Evolutionary conservation across 371 early-diverging fungal genomes (phyloP).

Genomic region (Mucor racemosus): DNA sequence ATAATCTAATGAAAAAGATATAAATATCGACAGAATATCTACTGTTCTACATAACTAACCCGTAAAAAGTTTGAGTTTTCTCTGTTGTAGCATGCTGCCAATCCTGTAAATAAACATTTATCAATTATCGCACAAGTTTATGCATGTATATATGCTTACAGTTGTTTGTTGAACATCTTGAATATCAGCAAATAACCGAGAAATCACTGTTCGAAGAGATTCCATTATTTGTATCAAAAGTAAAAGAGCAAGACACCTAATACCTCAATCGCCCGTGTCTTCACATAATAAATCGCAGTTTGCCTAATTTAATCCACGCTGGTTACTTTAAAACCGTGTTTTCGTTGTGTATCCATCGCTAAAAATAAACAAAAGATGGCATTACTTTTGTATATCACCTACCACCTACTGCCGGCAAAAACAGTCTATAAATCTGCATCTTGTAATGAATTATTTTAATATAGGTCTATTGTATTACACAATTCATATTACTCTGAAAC

Average conservation of each 20-base stretch:
- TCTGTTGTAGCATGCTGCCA: constrained; percentile 9
- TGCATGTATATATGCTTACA: constrained; percentile 17
- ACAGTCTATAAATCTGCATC: too few relatives aligned
- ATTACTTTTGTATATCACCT: too few relatives aligned
- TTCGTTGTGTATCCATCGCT: too few relatives aligned
- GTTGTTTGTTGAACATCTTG: constrained; percentile 31
- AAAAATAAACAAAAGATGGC: too few relatives aligned
- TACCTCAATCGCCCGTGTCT: too few relatives aligned
- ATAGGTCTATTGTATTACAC: too few relatives aligned
- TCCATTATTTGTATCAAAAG: constrained; percentile 34
- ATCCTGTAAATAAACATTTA: constrained; percentile 15
- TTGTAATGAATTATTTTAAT: too few relatives aligned
- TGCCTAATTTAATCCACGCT: not conserved
- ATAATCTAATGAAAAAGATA: constrained; percentile 21
- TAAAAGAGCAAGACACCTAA: not conserved
- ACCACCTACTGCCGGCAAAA: too few relatives aligned
- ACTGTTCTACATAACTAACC: constrained; percentile 13
- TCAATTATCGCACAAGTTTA: not conserved
- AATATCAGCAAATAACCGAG: constrained; percentile 48
- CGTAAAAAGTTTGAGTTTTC: constrained; percentile 21
- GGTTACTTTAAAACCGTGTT: too few relatives aligned
- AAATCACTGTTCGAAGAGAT: constrained; percentile 46
- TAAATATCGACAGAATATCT: too few relatives aligned
- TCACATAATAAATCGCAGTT: too few relatives aligned
- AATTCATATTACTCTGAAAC: too few relatives aligned